These are phyloP conservation scores for Zasmidium angulare DNA, from an alignment of 2,329 filamentous ascomycete species.

Conservation along the genomic window DNA sequence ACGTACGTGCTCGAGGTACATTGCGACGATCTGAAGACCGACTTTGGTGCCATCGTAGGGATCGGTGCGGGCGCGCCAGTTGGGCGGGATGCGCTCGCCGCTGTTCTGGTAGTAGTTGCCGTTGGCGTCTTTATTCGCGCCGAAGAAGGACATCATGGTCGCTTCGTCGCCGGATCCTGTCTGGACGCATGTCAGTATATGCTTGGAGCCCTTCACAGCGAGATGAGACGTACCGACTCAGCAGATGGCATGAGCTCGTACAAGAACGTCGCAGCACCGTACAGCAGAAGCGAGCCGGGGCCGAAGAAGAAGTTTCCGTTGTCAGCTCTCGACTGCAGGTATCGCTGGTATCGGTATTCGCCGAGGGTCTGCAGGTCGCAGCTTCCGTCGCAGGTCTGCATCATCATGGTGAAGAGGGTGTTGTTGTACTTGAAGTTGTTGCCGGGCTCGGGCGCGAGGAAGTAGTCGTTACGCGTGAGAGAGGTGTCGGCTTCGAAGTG, in stretches of 20 bases:
- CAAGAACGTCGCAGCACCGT: conserved; percentile 46
- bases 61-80: conserved; percentile 11
- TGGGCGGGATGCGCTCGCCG: conserved; percentile 3
- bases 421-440: conserved; percentile 45
- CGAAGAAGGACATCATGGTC: conserved; percentile 36
- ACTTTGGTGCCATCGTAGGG: conserved; percentile 37
- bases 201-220: too few species aligned
- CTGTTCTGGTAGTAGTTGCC: conserved; percentile 11
- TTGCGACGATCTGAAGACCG: conserved; percentile 38
- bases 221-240: too few species aligned
- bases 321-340: conserved; percentile 38
- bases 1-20: conserved; percentile 37
- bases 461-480: conserved; percentile 40
- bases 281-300: conserved; percentile 41
- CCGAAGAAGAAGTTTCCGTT: conserved; percentile 47
- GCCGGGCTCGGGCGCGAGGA: conserved; percentile 33
- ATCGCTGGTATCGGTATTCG: conserved; percentile 35
- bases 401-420: conserved; percentile 41
- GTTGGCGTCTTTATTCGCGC: conserved; percentile 3
- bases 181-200: too few species aligned
- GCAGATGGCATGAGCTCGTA: conserved; percentile 48
- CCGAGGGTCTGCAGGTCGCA: neutral
- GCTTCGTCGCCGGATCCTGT: too few species aligned
- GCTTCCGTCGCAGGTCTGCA: conserved; percentile 33
- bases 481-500: conserved; percentile 43